Conservation (phyloP, 2,329 filamentous ascomycete species). For the Ceratocystis albifundus region DNA sequence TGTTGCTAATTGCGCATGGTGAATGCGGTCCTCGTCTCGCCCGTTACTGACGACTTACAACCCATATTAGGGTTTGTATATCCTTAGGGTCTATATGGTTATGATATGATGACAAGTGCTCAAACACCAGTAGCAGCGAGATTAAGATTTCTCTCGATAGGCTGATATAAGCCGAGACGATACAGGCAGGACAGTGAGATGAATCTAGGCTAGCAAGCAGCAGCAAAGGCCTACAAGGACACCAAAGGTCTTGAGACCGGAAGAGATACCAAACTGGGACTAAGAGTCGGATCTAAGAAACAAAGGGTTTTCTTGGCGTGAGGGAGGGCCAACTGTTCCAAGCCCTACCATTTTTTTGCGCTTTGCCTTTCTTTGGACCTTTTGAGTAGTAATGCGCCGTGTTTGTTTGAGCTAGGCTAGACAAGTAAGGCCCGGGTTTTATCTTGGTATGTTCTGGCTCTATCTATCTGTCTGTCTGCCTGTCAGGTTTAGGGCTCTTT, state of each 20-base stretch:
- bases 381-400: too few species aligned
- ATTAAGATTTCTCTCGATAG: background rate
- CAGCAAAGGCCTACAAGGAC: background rate
- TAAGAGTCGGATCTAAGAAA: constrained; percentile 6
- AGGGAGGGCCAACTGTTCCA: constrained; percentile 7
- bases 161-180: background rate
- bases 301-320: background rate
- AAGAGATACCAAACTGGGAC: constrained; percentile 3
- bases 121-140: background rate
- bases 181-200: background rate
- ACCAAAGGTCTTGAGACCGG: constrained; percentile 5
- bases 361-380: too few species aligned
- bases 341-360: background rate
- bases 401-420: too few species aligned
- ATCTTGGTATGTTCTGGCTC: too few species aligned
- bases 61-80: background rate
- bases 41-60: background rate
- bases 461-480: too few species aligned
- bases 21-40: too few species aligned
- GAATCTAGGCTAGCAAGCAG: background rate
- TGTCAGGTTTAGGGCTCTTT: too few species aligned
- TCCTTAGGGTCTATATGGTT: background rate
- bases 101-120: background rate
- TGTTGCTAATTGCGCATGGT: too few species aligned
- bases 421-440: too few species aligned